Percentiles rank a stretch among this genome's conserved stretches.
Evolutionary conservation across 148 eudicot genomes (phyloP).

Genomic region (Fagopyrum homotropicum): DNA sequence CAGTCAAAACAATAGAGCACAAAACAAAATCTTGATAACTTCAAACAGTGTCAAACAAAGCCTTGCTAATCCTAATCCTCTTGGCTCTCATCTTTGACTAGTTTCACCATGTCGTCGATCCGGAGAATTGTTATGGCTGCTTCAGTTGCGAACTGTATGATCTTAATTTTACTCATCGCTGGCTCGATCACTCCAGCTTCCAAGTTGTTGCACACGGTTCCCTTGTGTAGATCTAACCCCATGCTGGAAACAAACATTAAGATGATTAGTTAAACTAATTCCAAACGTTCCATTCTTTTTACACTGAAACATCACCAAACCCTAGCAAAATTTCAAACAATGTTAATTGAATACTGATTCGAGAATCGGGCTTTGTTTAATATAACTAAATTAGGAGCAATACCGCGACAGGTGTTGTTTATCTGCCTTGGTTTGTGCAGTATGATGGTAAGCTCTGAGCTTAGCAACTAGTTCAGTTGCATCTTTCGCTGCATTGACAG

Average conservation of each 20-base stretch:
- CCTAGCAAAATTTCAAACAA: neutral
- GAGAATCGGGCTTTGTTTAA: neutral
- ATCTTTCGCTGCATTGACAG: constrained; percentile 96
- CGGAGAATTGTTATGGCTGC: constrained; percentile 97
- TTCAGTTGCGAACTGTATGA: constrained; percentile 96
- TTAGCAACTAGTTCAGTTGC: constrained; percentile 87
- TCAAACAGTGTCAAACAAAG: neutral
- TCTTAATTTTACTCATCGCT: constrained; percentile 99
- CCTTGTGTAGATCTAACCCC: constrained; percentile 89
- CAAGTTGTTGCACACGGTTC: constrained; percentile 76
- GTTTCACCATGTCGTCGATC: constrained; percentile 94
- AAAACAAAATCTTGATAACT: neutral
- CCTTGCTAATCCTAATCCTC: constrained; percentile 21
- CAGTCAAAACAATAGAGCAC: neutral
- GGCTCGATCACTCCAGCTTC: constrained; percentile 99
- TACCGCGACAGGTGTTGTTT: constrained; percentile 93
- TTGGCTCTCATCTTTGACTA: constrained; percentile 87
- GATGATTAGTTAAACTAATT: neutral
- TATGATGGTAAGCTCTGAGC: constrained; percentile 81
- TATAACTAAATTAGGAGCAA: neutral
- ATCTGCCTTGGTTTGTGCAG: constrained; percentile 90
- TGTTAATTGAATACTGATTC: neutral
- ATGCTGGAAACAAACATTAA: constrained; percentile 38
- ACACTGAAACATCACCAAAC: neutral
- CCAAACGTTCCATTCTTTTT: neutral